phyloP scores from a whole-genome alignment of 495 filamentous ascomycete species.

The Aspergillus mulundensis region DNA sequence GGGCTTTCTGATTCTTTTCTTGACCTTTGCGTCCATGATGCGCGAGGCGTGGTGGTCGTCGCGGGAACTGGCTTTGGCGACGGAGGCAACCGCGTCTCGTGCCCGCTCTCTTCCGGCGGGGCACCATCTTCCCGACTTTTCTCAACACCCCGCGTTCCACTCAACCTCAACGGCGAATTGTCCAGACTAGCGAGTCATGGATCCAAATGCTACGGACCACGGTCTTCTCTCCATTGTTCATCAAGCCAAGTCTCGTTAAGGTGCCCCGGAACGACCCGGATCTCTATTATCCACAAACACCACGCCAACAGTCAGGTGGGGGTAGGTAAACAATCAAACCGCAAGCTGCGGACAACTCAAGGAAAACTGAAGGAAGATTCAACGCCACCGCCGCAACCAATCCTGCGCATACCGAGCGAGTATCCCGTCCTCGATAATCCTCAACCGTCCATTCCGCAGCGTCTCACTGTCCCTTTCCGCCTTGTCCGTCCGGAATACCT shows the following conservation, averaged over 20 bases:
- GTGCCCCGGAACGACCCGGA: too few relatives aligned
- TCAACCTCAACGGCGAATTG: too few relatives aligned
- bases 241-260: neutral
- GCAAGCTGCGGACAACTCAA: too few relatives aligned
- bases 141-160: neutral
- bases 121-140: too few relatives aligned
- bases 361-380: neutral
- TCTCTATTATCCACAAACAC: neutral
- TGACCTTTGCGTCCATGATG: neutral
- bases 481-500: slow-evolving; percentile 30
- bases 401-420: slow-evolving; percentile 32
- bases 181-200: too few relatives aligned
- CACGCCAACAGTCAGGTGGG: neutral
- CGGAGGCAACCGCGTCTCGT: neutral
- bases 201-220: too few relatives aligned
- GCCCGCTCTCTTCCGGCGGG: too few relatives aligned
- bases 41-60: neutral
- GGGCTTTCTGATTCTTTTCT: neutral
- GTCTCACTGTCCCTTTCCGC: slow-evolving; percentile 36
- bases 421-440: slow-evolving; percentile 36
- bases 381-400: slow-evolving; percentile 31
- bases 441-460: slow-evolving; percentile 29
- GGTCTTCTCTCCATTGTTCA: too few relatives aligned
- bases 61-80: neutral
- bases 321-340: neutral